Evolutionary conservation across 176 grass and related monocot species (phyloP), one percentile per base, ranked within the genome.

Genomic region (Avena sativa): DNA sequence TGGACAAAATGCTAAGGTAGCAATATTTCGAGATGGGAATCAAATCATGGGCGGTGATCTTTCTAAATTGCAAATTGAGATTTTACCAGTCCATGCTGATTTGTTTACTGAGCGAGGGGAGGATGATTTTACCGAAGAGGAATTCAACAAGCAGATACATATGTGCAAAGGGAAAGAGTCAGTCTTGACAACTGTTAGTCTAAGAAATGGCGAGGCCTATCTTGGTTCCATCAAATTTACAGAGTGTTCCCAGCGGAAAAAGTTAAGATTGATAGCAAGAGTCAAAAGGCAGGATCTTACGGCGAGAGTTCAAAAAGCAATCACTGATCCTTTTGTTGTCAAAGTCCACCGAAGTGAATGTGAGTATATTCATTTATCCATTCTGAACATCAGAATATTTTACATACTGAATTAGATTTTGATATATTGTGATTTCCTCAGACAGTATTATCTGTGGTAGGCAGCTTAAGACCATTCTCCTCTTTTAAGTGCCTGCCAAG

Each of bases 21-120:
- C 49, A 38, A 70, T 82, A 71, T 71, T 82, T 71, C 17, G 36
- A 82, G 43, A 82, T 82, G 65, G 14, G 32, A 82, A 8, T 13
- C 49, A 57, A 56, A 82, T 82, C 30, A 71, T n/a, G 20, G 30
- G 15, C 0, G 80, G 80, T 56, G 49, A 43, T 40, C 49, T 71
- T 43, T 82, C 65, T 82, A 82, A 82, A 6, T 16, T 82, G 49
- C 80, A 57, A 71, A 71, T 71, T 23, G 80, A 82, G 80, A 82
- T 82, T 70, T 70, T 82, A 55, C 9, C 30, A 40, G 80, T 71
- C 12, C 30, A 43, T 82, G 80, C 51, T 71, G 66, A 72, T 58
- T 58, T 83, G 12, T 83, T 57, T 43, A 72, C 81, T 58, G 67
- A 72, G 66, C 1, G 13, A 57, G 81, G 81, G 16, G 4, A 10